Base-by-base conservation (phyloP, 768 basidiomycete species). In the Candolleomyces aberdarensis region DNA sequence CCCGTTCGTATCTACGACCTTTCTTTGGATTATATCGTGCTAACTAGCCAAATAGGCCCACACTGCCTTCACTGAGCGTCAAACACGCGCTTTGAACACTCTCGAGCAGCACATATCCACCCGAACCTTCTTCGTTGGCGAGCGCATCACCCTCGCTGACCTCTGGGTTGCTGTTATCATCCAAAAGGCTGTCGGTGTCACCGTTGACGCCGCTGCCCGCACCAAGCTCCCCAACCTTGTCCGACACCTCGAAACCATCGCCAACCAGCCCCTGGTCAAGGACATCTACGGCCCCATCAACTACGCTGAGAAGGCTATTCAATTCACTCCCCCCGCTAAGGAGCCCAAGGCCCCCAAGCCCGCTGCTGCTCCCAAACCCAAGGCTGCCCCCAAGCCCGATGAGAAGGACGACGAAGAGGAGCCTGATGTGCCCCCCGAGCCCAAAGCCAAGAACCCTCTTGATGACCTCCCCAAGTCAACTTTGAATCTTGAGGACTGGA, bases 401-500 rank as follows among this genome's bases (percentile, higher is more conserved):
- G 84, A 83, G 0, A 84, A 86, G 0, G 88, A 90, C 0, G 91
- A 92, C 0, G 94, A 95, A 9, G 93, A 94, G 5, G 89, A 88
- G 62, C 78, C 80, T 60, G 74, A 82, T 50, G 86, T 90, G 29
- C 87, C 89, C 22, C 85, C 84, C 54, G 94, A 91, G 76, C 93
- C 96, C 66, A 96, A 96, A 74, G 83, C 76, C 60, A 95, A 96
- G 85, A 96, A 97, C 83, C 96, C 96, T 29, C 87, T 96, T 56
- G 96, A 97, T 65, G 82, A 85, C 63, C 85, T 98, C 44, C 94
- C 94, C 66, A 96, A 92, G 76, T 90, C 91, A 11, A 77, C 83
- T 5, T 86, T 92, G 76, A 94, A 94, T 80, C 85, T 94, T 59
- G 91, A 96, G 75, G 94, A 98, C 77, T 97, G 94, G 94, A 98